phyloP scores from a whole-genome alignment of 257 asterid species.

The Paraleonurus japonicus region DNA sequence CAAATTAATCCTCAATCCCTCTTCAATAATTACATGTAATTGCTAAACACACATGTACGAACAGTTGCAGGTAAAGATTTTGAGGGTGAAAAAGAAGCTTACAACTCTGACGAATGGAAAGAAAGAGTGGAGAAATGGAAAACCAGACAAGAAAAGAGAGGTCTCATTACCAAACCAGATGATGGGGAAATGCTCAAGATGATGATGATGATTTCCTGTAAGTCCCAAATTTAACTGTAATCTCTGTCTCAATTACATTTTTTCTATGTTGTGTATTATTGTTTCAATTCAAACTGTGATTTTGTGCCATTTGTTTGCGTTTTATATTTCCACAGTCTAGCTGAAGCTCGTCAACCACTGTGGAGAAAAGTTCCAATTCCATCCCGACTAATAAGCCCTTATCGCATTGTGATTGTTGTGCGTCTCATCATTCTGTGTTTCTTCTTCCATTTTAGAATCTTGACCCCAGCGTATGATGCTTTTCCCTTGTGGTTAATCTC shows the following conservation, averaged over 20 bases:
- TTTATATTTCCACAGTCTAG: constrained; percentile 41
- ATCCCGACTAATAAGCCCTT: constrained; percentile 71
- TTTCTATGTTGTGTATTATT: too few species aligned
- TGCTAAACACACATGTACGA: not conserved
- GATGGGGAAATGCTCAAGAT: constrained; percentile 45
- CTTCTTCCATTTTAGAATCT: constrained; percentile 31
- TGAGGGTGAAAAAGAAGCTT: constrained; percentile 60
- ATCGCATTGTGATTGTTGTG: constrained; percentile 66
- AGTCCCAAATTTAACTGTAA: constrained; percentile 1
- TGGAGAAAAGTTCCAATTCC: constrained; percentile 79
- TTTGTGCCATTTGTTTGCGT: not conserved
- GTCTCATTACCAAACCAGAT: constrained; percentile 50
- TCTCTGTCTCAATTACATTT: not conserved
- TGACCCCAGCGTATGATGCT: constrained; percentile 30
- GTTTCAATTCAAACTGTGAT: not conserved
- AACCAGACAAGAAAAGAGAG: constrained; percentile 46
- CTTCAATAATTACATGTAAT: not conserved
- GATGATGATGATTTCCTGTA: constrained; percentile 62
- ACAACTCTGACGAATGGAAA: constrained; percentile 59
- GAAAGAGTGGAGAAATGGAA: constrained; percentile 50
- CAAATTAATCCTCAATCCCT: not conserved
- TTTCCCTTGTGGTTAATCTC: constrained; percentile 29
- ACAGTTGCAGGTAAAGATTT: constrained; percentile 40
- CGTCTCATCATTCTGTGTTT: constrained; percentile 29
- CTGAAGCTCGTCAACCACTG: constrained; percentile 81